These are phyloP conservation scores for Diaporthe velutina DNA, from an alignment of 2,329 filamentous ascomycete species.

Conservation along the genomic window DNA sequence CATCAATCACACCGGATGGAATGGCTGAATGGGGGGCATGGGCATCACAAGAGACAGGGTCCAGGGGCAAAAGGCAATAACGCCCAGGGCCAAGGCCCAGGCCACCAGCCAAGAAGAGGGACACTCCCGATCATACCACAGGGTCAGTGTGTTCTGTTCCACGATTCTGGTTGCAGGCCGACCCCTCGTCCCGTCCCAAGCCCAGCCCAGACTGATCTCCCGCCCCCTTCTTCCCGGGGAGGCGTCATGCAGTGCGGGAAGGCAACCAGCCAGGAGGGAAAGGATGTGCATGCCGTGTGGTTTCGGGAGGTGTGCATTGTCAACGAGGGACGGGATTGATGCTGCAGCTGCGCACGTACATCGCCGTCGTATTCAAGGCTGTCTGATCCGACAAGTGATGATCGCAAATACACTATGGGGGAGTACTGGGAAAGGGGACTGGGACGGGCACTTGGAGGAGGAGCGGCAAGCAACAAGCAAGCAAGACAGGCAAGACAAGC, in stretches of 20 bases:
- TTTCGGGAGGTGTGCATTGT: conserved; percentile 19
- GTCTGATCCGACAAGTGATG: conserved; percentile 31
- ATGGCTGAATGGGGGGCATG: not conserved
- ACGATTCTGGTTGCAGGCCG: conserved; percentile 32
- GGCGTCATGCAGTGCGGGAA: conserved; percentile 31
- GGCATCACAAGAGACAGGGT: conserved; percentile 22
- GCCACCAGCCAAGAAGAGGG: not conserved
- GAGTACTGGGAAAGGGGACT: not conserved
- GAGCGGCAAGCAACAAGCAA: not conserved
- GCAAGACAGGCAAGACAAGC: not conserved
- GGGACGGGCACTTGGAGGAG: not conserved
- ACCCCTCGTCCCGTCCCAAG: conserved; percentile 28
- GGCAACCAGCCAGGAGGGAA: conserved; percentile 19
- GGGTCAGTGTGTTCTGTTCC: conserved; percentile 30
- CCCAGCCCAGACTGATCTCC: conserved; percentile 22
- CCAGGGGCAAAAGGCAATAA: conserved; percentile 22
- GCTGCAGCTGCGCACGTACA: conserved; percentile 21
- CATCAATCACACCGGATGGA: conserved; percentile 8
- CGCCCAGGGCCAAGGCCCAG: not conserved
- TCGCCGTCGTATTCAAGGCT: conserved; percentile 29
- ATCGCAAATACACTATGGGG: not conserved
- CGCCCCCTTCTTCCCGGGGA: conserved; percentile 1
- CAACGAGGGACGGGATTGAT: not conserved
- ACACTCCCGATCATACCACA: conserved; percentile 24
- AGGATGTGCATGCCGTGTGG: conserved; percentile 20